phyloP scores from a whole-genome alignment of 768 basidiomycete genomes.

The Leccinum subgranulosum region DNA sequence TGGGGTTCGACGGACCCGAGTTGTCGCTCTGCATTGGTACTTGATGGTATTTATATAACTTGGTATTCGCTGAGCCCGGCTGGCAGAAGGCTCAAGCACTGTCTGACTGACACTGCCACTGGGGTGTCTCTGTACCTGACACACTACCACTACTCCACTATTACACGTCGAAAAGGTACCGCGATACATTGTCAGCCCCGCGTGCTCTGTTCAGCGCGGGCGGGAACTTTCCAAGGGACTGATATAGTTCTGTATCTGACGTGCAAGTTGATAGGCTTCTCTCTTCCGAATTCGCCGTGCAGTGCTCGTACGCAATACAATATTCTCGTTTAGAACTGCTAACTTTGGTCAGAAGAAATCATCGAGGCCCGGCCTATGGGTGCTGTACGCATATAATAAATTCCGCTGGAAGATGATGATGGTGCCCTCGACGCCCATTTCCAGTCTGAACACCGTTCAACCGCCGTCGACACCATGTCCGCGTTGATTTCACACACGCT shows the following conservation, averaged over 20 bases:
- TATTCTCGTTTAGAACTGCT: neutral
- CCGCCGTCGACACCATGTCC: neutral
- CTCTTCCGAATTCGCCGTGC: no score
- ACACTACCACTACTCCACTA: no score
- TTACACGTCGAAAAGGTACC: neutral
- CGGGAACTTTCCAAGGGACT: neutral
- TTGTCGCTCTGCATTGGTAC: slow-evolving; percentile 43
- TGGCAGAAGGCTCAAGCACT: no score
- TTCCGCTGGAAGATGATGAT: neutral
- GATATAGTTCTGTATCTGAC: neutral
- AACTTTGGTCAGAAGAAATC: neutral
- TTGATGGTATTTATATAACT: neutral
- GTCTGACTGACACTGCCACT: neutral
- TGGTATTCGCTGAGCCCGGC: neutral
- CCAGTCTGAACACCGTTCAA: neutral
- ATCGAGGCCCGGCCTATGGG: neutral
- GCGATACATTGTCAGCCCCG: neutral
- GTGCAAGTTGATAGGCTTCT: no score
- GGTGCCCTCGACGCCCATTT: neutral
- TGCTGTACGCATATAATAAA: no score
- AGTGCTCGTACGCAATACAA: neutral
- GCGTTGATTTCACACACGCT: neutral
- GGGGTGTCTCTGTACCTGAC: no score
- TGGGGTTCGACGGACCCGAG: slow-evolving; percentile 36
- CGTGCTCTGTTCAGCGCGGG: neutral